phyloP scores from a whole-genome alignment of 306 rosid species.

The Rubus idaeus region DNA sequence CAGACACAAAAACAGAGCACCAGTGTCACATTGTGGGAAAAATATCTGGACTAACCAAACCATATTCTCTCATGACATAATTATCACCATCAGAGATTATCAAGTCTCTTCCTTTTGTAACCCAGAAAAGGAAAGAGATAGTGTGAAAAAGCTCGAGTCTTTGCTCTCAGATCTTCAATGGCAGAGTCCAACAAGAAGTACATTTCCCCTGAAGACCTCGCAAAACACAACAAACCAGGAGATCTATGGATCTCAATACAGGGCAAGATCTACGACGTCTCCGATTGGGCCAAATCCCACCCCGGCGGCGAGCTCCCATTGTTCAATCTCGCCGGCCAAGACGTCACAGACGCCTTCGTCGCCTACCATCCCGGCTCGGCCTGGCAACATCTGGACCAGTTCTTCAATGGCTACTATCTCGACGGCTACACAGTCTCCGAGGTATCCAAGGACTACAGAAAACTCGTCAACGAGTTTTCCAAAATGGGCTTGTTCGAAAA shows the following conservation, averaged over 20 bases:
- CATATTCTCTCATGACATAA: neutral
- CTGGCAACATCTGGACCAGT: constrained; percentile 54
- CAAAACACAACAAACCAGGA: constrained; percentile 41
- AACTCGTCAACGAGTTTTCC: constrained; percentile 43
- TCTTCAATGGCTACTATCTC: constrained; percentile 63
- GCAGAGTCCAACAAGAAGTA: constrained; percentile 40
- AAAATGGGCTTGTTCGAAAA: constrained; percentile 64
- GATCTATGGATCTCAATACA: constrained; percentile 78
- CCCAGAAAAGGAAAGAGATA: too few relatives aligned
- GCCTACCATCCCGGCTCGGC: constrained; percentile 74
- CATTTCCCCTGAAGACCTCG: constrained; percentile 50
- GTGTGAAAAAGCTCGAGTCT: neutral
- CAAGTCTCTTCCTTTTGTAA: constrained; percentile 11
- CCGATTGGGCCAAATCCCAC: constrained; percentile 54
- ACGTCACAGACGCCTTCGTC: constrained; percentile 70
- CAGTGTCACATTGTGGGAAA: too few relatives aligned
- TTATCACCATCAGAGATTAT: neutral
- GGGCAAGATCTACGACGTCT: constrained; percentile 67
- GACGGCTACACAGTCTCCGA: constrained; percentile 52
- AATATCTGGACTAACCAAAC: too few relatives aligned
- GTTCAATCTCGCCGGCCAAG: constrained; percentile 65
- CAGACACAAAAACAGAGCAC: neutral
- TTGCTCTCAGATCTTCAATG: constrained; percentile 27
- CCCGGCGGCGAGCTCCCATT: constrained; percentile 70
- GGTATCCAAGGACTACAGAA: constrained; percentile 68